Evolutionary conservation across 495 filamentous ascomycete species (phyloP), one percentile per base, ranked within the genome.

Genomic region (Terfezia claveryi): DNA sequence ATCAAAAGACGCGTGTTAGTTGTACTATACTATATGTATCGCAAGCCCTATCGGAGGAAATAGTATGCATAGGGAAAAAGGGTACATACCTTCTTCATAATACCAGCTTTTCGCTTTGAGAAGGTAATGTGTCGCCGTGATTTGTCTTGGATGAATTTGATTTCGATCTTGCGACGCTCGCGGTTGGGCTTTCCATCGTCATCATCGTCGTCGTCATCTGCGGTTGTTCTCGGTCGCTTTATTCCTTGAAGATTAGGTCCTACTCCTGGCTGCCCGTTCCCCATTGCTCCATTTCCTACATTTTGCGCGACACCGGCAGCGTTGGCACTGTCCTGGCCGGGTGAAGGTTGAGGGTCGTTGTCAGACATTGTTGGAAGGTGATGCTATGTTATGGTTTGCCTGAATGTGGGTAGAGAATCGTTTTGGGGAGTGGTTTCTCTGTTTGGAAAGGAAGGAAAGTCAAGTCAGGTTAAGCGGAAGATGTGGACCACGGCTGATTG

Each of bases 121-220:
- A 99, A 99, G 59, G 91, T 99, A 69, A 99, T 99, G 74, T 99
- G 91, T 55, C 91, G 84, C 74, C 91, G 87, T 73, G 91, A 96
- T 76, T 99, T 99, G 73, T 99, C 91, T 70, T 88, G 87, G 67
- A 99, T 99, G 72, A 99, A 99, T 77, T 99, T 99, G 74, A 99
- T 99, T 73, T 99, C 91, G 64, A 99, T 99, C 80, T 99, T 99
- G 69, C 91, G 78, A 65, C 91, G 81, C 78, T 99, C 91, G 74
- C 91, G 92, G 66, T 87, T 86, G 55, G 85, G 85, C 82, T 95
- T 95, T 67, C 94, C 89, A 65, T 94, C 89, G 63, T 96, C 91
- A 59, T 99, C 91, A 64, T 99, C 91, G 58, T 98, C 92, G 67
- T 99, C 91, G 68, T 98, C 92, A 17, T 77, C 73, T 56, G 57